Conservation (phyloP, 768 basidiomycete genomes). For the Amanita subjunquillea region DNA sequence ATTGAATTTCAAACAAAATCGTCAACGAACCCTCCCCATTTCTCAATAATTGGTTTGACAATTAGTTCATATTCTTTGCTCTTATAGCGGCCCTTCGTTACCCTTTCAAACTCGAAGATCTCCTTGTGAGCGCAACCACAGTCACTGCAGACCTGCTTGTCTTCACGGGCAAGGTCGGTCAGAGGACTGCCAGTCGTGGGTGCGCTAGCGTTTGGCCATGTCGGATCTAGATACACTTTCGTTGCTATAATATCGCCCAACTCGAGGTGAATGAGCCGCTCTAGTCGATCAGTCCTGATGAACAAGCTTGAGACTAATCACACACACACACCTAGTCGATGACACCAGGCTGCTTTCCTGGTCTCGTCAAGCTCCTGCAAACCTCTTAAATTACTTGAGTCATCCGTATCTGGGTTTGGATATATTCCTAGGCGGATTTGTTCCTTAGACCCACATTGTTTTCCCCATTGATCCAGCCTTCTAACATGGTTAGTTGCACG, state of each 20-base stretch:
- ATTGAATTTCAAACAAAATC: conserved; percentile 23
- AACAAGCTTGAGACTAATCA: not conserved
- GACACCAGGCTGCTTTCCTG: conserved; percentile 51
- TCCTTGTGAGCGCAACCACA: conserved; percentile 58
- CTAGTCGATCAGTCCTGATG: conserved; percentile 17
- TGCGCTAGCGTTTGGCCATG: conserved; percentile 27
- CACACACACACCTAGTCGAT: conserved; percentile 42
- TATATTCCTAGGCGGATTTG: conserved; percentile 68
- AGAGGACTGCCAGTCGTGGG: conserved; percentile 12
- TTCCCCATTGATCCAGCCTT: conserved; percentile 71
- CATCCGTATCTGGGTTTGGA: conserved; percentile 40
- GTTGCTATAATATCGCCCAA: conserved; percentile 57
- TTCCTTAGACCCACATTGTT: conserved; percentile 70
- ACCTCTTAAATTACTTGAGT: conserved; percentile 23
- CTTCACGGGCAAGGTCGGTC: conserved; percentile 6
- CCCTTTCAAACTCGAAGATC: conserved; percentile 64
- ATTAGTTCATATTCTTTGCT: conserved; percentile 68
- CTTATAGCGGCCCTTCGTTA: conserved; percentile 38
- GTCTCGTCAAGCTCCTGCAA: conserved; percentile 16
- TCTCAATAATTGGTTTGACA: conserved; percentile 67
- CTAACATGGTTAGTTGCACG: conserved; percentile 64
- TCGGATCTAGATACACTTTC: conserved; percentile 46
- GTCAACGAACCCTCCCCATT: conserved; percentile 65
- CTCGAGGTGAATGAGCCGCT: conserved; percentile 74
- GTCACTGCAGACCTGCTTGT: conserved; percentile 25